phyloP scores from a whole-genome alignment of 2,329 filamentous ascomycete genomes.

The Zalaria obscura region DNA sequence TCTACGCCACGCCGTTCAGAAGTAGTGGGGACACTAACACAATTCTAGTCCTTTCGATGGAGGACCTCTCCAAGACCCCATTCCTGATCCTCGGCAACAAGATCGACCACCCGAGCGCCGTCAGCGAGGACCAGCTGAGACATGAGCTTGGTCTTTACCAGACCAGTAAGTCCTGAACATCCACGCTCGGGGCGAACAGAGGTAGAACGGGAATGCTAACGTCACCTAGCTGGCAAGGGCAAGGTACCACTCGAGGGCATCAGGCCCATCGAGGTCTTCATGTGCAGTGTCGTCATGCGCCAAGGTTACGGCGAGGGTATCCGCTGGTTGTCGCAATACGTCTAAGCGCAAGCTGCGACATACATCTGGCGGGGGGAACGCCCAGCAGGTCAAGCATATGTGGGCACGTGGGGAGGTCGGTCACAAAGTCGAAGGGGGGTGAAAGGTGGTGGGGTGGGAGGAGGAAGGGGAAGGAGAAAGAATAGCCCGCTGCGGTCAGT shows the following conservation, averaged over 20 bases:
- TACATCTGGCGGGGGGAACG: too few relatives aligned
- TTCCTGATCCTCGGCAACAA: slow-evolving; percentile 98
- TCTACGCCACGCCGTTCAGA: background rate
- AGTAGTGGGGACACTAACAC: background rate
- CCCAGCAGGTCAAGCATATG: too few relatives aligned
- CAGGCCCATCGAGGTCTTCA: slow-evolving; percentile 91
- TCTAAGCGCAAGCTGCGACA: too few relatives aligned
- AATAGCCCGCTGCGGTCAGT: too few relatives aligned
- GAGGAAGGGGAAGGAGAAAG: too few relatives aligned
- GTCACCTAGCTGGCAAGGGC: slow-evolving; percentile 53
- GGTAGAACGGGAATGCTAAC: background rate
- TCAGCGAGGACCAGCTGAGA: slow-evolving; percentile 82
- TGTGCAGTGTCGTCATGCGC: slow-evolving; percentile 98
- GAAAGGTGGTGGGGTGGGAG: too few relatives aligned
- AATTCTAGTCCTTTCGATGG: slow-evolving; percentile 70
- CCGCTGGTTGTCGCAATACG: slow-evolving; percentile 50
- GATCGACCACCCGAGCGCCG: slow-evolving; percentile 93
- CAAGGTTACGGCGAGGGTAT: slow-evolving; percentile 86
- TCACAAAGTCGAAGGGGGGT: too few relatives aligned
- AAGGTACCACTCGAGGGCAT: slow-evolving; percentile 87
- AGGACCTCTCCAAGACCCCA: slow-evolving; percentile 88
- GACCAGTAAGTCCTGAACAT: slow-evolving; percentile 30
- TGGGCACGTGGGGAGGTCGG: too few relatives aligned
- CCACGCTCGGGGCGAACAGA: background rate
- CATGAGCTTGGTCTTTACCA: slow-evolving; percentile 89